A percentile compares a stretch with the other conserved stretches of the same genome.
phyloP scores from a whole-genome alignment of 768 basidiomycete species.

The Pulveroboletus sp. region DNA sequence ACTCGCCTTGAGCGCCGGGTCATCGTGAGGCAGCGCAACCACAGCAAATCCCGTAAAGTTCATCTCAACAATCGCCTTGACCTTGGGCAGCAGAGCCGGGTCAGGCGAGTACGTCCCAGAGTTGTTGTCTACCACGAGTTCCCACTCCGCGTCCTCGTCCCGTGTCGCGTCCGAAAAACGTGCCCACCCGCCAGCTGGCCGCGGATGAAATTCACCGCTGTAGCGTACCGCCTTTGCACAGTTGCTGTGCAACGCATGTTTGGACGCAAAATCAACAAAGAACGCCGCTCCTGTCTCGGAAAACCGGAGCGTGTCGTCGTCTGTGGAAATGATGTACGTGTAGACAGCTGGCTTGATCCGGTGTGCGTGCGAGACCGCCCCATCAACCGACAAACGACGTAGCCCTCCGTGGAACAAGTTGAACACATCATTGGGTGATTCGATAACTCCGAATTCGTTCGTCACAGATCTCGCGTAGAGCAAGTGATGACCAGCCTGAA shows the following conservation, averaged over 20 bases:
- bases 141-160: slow-evolving; percentile 67
- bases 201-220: slow-evolving; percentile 76
- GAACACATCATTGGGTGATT: slow-evolving; percentile 45
- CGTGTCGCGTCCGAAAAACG: slow-evolving; percentile 52
- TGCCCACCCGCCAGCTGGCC: slow-evolving; percentile 67
- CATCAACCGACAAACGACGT: slow-evolving; percentile 11
- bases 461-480: slow-evolving; percentile 66
- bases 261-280: slow-evolving; percentile 83
- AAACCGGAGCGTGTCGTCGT: slow-evolving; percentile 77
- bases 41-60: slow-evolving; percentile 71
- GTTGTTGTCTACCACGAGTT: slow-evolving; percentile 84
- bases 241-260: slow-evolving; percentile 83
- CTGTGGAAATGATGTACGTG: slow-evolving; percentile 77
- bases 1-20: slow-evolving; percentile 55
- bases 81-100: slow-evolving; percentile 51
- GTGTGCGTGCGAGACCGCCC: slow-evolving; percentile 24
- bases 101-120: slow-evolving; percentile 84
- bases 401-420: slow-evolving; percentile 49
- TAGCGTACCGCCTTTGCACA: slow-evolving; percentile 67
- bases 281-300: slow-evolving; percentile 87
- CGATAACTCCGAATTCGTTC: slow-evolving; percentile 63
- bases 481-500: slow-evolving; percentile 71
- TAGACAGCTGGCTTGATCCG: slow-evolving; percentile 81
- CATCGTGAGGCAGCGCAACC: slow-evolving; percentile 51
- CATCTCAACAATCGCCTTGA: slow-evolving; percentile 63